Conservation (phyloP, 768 basidiomycete species). For the Rhizopogon rudus region DNA sequence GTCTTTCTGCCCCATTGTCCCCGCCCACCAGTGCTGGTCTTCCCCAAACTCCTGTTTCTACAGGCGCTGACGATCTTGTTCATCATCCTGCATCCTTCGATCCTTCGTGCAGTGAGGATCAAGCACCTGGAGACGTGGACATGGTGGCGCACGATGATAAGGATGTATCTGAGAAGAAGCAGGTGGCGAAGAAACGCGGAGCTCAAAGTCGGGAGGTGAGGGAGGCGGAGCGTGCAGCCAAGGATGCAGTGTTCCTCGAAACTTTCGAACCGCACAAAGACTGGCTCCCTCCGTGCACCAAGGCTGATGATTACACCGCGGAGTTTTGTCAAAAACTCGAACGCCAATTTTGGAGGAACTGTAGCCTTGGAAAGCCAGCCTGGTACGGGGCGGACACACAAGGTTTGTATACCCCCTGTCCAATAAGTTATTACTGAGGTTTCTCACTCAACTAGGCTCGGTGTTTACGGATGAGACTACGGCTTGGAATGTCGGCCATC, state of each 20-base stretch:
- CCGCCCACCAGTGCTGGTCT: conserved; percentile 22
- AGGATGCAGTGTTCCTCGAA: conserved; percentile 54
- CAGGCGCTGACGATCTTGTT: conserved; percentile 6
- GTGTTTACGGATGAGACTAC: conserved; percentile 72
- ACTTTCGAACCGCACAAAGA: conserved; percentile 66
- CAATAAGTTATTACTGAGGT: not conserved
- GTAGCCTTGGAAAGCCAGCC: conserved; percentile 82
- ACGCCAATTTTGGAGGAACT: conserved; percentile 88
- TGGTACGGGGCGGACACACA: conserved; percentile 98
- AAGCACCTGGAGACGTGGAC: conserved; percentile 5
- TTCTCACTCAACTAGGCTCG: conserved; percentile 38
- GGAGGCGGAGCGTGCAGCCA: conserved; percentile 40
- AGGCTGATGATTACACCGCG: conserved; percentile 72
- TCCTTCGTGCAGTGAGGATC: conserved; percentile 5
- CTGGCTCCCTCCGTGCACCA: conserved; percentile 79
- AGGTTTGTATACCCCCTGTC: conserved; percentile 43
- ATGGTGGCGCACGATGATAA: conserved; percentile 8
- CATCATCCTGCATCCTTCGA: not conserved
- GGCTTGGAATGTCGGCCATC: conserved; percentile 90
- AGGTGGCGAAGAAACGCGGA: conserved; percentile 38
- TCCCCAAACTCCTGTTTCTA: conserved; percentile 15
- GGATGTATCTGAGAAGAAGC: conserved; percentile 30
- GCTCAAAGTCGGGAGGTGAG: conserved; percentile 34
- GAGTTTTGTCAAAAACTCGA: conserved; percentile 88
- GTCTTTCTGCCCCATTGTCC: conserved; percentile 16